Evolutionary conservation across 2,329 filamentous ascomycete genomes (phyloP), one percentile per base, ranked within the genome.

Genomic region (Colletotrichum aenigma): DNA sequence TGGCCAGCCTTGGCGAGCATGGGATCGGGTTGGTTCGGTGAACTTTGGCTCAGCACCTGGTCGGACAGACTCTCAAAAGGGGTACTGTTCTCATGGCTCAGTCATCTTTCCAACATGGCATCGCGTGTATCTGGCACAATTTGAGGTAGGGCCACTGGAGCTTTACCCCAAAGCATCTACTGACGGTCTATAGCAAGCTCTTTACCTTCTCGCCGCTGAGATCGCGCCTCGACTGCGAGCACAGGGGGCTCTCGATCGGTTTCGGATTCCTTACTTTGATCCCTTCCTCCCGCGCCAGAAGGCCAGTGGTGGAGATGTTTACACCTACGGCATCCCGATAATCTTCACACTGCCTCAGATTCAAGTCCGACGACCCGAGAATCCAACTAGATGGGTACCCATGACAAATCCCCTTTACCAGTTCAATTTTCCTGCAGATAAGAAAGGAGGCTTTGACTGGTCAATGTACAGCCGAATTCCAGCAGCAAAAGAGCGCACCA

Each of bases 71-170:
- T 10, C 26, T 32, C 36, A n/a, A 24, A n/a, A 65, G 16, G 64
- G 70, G 16, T 72, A 68, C 36, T 70, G 70, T 13, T 58, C 61
- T 3, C 70, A 72, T 15, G 66, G 32, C 24, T 68, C 70, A 4
- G 52, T 69, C 2, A 21, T 68, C 48, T 72, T 72, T n/a, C 70
- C 66, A 15, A 72, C 70, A 21, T 72, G 70, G 70, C 70, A 72
- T 32, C 62, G 65, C 16, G 48, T 61, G 7, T 72, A 72, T 58
- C 52, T 72, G n/a, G 70, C 70, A 9, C 18, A 58, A 8, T 72
- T 72, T n/a, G 70, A 72, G 65, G 70, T 30, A 58, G 18, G n/a
- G 18, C n/a, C n/a, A 6, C 6, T n/a, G 3, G 6, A 5, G 1
- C 7, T 21, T 6, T 48, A 12, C 5, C 7, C 10, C n/a, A n/a